Evolutionary conservation across 768 basidiomycete genomes (phyloP), one percentile per base, ranked within the genome.

Genomic region (Russula brevipes): DNA sequence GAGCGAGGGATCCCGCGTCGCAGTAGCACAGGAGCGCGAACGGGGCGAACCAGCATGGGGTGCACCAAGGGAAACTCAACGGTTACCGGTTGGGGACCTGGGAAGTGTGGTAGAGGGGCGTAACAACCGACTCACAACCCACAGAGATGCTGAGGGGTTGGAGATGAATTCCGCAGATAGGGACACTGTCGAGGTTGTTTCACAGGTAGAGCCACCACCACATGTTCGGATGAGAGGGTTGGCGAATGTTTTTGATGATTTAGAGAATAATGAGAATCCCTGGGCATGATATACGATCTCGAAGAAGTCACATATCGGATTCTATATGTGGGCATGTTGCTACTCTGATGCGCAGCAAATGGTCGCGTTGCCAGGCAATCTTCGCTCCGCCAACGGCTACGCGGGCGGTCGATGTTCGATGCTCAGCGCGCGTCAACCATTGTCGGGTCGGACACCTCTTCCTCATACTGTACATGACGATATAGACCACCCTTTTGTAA

Each of bases 1-100:
- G 5, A 85, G 95, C 0, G 89, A 90, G 69, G 88, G 87, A 69
- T 64, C 72, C 8, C 71, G 77, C 8, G 79, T 80, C 60, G 82
- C 82, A 35, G 76, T 78, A 68, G 73, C 75, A 33, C 76, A 79
- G 49, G 85, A 87, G 65, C 76, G 86, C 44, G 73, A 81, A 58
- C 83, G 82, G 61, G 88, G 86, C 30, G 86, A 88, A 66, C 85
- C 87, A n/a, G 74, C 69, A 39, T 69, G 68, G 38, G 69, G 64
- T 36, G 73, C 79, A 5, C 80, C 75, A 19, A 69, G 83, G 67
- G 76, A 79, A 69, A 80, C 86, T 42, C 85, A 84, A 69, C 76
- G 80, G 57, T 74, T 78, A 38, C 82, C 80, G 11, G 17, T 52
- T 45, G 14, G 82, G 80, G 65, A 74, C 78, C 19, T 64, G 78